Percentiles rank a stretch among this genome's conserved stretches.
These are phyloP conservation scores for Russula foetens DNA, from an alignment of 768 basidiomycete genomes.

Conservation along the genomic window DNA sequence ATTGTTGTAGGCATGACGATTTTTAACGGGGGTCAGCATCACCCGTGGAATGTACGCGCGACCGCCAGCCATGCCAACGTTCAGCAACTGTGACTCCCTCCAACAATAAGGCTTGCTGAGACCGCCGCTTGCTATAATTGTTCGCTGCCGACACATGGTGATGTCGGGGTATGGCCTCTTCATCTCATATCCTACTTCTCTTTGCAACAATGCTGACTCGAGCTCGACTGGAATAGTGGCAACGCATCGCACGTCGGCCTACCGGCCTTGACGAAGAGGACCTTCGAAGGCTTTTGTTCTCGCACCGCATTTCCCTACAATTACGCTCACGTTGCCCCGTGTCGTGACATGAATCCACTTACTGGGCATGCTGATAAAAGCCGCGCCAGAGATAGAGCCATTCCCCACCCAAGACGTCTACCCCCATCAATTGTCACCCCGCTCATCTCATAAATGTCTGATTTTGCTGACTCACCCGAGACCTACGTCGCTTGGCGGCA, in stretches of 20 bases:
- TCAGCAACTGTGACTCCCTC: too few species aligned
- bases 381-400: neutral
- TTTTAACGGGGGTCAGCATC: too few species aligned
- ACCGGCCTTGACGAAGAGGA: neutral
- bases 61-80: too few species aligned
- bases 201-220: neutral
- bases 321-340: neutral
- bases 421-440: too few species aligned
- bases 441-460: neutral
- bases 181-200: too few species aligned
- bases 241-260: neutral
- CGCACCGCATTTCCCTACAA: neutral
- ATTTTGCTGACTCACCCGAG: neutral
- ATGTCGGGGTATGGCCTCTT: too few species aligned
- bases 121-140: too few species aligned
- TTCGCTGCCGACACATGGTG: too few species aligned
- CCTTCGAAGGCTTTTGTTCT: neutral
- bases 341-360: neutral
- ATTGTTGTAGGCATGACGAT: too few species aligned
- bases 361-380: neutral
- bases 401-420: too few species aligned
- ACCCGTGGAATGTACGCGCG: too few species aligned
- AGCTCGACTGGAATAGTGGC: neutral
- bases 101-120: too few species aligned
- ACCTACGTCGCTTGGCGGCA: neutral